A percentile compares a stretch with the other conserved stretches of the same genome.
Conservation (phyloP, 1,139 yeast species). For the Blastobotrys arbuscula region DNA sequence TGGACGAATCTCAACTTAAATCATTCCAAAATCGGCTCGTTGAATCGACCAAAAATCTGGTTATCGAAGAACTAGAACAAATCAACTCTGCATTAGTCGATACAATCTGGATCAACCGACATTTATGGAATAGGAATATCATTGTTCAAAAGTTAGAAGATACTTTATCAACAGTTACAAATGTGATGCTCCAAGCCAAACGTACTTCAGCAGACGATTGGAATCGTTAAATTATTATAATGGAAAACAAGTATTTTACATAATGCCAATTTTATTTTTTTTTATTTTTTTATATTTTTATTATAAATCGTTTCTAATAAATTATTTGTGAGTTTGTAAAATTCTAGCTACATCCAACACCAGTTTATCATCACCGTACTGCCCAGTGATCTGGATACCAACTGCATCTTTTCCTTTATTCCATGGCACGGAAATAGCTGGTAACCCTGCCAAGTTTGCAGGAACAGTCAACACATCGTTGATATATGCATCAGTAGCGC, state of each 20-base stretch:
- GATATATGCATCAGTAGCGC: conserved; percentile 57
- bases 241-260: no score
- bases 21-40: conserved; percentile 34
- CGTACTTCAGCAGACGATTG: conserved; percentile 11
- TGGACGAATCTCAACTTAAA: conserved; percentile 34
- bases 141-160: conserved; percentile 24
- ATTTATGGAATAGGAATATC: conserved; percentile 57
- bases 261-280: not conserved
- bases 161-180: conserved; percentile 16
- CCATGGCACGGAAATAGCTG: conserved; percentile 72
- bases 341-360: conserved; percentile 45
- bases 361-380: conserved; percentile 70
- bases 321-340: conserved; percentile 21
- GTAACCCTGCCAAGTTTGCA: conserved; percentile 86
- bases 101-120: conserved; percentile 65
- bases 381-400: conserved; percentile 79
- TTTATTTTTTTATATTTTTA: not conserved
- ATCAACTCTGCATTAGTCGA: conserved; percentile 69
- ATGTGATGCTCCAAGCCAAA: conserved; percentile 12
- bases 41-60: conserved; percentile 42
- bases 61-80: conserved; percentile 69
- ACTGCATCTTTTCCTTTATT: conserved; percentile 36
- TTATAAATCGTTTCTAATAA: no score
- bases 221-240: conserved; percentile 5
- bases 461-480: conserved; percentile 89